Evolutionary conservation across 2,329 filamentous ascomycete species (phyloP), one percentile per base, ranked within the genome.

Genomic region (Hymenoscyphus occultus): DNA sequence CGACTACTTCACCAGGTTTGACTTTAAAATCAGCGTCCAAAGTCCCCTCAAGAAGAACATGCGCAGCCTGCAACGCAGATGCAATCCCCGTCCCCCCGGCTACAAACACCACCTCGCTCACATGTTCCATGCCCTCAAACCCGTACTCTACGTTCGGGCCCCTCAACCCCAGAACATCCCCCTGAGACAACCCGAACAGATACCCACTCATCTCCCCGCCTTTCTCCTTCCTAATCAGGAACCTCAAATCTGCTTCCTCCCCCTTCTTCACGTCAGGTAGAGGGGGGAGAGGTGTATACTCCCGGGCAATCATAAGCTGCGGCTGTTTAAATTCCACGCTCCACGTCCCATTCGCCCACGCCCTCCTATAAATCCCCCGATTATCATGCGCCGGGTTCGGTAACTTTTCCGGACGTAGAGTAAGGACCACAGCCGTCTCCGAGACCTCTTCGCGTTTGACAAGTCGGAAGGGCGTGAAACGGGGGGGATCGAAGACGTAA

Each of bases 271-370:
- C 83, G 12, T 10, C 2, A 3, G 48, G 48, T 12, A 28, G 3
- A 13, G 48, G 48, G 0, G 92, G 94, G 0, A 99, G 80, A 0
- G 94, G 93, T 3, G 95, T 98, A 78, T 99, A 99, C 65, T 92
- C 88, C 67, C 95, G 82, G 56, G 92, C 91, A 71, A 99, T 96
- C 78, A 97, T 93, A 64, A 98, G 79, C 76, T 97, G 89, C 1
- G 95, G 95, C 79, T 98, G 95, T 79, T 96, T 97, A 74, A 97
- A 87, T 80, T 97, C 90, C 40, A 98, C 89, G 68, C 90, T 93
- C 90, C 92, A 96, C 54, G 96, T 83, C 4, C 90, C 90, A 64
- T 85, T 81, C 56, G 78, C 77, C 85, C 86, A 89, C 31, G 12
- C 78, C 71, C 4, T 76, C 72, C 64, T 83, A 81, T 69, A 67